Percentiles rank a stretch among this genome's conserved stretches.
Conservation (phyloP, 2,329 filamentous ascomycete genomes). For the Trichophyton equinum region DNA sequence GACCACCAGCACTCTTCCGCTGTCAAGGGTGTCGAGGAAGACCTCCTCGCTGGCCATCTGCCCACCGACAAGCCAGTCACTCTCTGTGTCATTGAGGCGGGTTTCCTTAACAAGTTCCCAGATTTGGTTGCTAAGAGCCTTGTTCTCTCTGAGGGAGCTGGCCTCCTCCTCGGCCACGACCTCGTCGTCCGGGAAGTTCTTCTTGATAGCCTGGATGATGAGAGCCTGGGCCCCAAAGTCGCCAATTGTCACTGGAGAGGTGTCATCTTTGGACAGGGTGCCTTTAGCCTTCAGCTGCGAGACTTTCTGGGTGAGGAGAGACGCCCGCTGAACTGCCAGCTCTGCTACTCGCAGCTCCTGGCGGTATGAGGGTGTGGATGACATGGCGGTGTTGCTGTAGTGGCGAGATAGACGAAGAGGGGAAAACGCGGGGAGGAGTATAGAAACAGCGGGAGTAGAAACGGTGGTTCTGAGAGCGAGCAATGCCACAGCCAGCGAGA, state of each 20-base stretch:
- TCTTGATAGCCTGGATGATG: slow-evolving; percentile 79
- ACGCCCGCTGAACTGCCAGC: slow-evolving; percentile 75
- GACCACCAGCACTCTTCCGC: slow-evolving; percentile 35
- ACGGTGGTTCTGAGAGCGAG: slow-evolving; percentile 16
- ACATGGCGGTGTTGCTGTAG: slow-evolving; percentile 23
- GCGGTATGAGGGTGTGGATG: slow-evolving; percentile 40
- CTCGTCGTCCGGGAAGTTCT: slow-evolving; percentile 80
- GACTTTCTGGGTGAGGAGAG: slow-evolving; percentile 62
- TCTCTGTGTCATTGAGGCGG: slow-evolving; percentile 52
- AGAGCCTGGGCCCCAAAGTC: slow-evolving; percentile 96
- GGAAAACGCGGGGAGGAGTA: slow-evolving; percentile 14
- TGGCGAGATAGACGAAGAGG: slow-evolving; percentile 13
- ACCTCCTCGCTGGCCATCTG: slow-evolving; percentile 50
- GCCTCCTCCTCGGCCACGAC: slow-evolving; percentile 96
- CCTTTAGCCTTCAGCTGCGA: slow-evolving; percentile 87
- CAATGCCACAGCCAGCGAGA: slow-evolving; percentile 31
- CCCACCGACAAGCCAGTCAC: slow-evolving; percentile 58
- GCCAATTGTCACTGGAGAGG: slow-evolving; percentile 91
- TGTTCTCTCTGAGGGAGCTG: slow-evolving; percentile 59
- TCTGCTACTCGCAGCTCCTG: slow-evolving; percentile 73
- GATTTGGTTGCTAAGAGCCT: slow-evolving; percentile 57
- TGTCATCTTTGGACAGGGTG: slow-evolving; percentile 86
- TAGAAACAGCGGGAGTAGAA: slow-evolving; percentile 27
- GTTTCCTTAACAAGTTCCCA: slow-evolving; percentile 71
- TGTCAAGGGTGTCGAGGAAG: slow-evolving; percentile 48